phyloP scores from a whole-genome alignment of 345 rosid species.

The Pelargonium nanum region DNA sequence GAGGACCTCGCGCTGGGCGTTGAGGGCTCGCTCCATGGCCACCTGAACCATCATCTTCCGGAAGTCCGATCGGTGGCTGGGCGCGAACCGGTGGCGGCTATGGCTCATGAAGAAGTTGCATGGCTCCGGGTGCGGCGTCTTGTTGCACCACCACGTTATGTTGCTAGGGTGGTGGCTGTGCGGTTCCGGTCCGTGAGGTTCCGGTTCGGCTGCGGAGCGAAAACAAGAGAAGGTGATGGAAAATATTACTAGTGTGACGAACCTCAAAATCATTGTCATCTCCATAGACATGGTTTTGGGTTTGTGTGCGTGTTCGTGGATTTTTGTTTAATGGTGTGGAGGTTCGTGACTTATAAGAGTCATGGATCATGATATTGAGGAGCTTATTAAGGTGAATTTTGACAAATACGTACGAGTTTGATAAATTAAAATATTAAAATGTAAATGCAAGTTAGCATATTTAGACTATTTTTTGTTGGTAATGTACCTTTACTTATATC shows the following conservation, averaged over 20 bases:
- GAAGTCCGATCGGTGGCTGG: conserved; percentile 13
- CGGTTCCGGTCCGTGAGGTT: too few relatives aligned
- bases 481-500: not conserved
- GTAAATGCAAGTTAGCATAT: not conserved
- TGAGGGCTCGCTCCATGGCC: conserved; percentile 23
- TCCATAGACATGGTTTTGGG: not conserved
- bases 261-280: not conserved
- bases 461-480: not conserved
- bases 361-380: not conserved
- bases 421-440: too few relatives aligned
- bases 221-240: not conserved
- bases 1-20: conserved; percentile 19
- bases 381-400: not conserved
- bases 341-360: not conserved
- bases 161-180: not conserved
- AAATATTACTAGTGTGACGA: not conserved
- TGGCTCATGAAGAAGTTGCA: conserved; percentile 26
- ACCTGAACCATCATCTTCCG: conserved; percentile 16
- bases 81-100: conserved; percentile 6
- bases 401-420: too few relatives aligned
- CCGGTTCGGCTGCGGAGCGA: too few relatives aligned
- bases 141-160: conserved; percentile 24
- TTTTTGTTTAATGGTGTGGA: too few relatives aligned
- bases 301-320: too few relatives aligned
- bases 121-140: conserved; percentile 30